Conservation (phyloP, 768 basidiomycete genomes). For the Mycena leptocephala region DNA sequence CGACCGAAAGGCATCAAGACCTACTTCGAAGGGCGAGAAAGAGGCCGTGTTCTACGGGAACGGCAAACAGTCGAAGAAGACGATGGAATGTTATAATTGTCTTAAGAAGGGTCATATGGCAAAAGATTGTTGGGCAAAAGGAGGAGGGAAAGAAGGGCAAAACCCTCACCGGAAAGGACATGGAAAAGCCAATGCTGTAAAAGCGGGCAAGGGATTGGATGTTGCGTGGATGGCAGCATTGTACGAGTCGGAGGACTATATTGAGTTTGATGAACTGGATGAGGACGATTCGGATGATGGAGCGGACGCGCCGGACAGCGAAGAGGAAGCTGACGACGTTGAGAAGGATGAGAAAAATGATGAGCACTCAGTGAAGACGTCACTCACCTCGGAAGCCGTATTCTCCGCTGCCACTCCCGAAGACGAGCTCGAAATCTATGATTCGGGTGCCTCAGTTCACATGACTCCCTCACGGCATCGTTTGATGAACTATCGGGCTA, state of each 20-base stretch:
- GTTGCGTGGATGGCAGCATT: background rate
- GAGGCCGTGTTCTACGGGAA: conserved; percentile 17
- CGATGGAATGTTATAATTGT: conserved; percentile 50
- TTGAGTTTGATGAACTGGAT: background rate
- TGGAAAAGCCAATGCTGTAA: background rate
- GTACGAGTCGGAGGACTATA: background rate
- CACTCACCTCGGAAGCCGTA: too few species aligned
- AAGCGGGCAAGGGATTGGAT: background rate
- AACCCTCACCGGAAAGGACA: conserved; percentile 35
- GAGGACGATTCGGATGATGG: background rate
- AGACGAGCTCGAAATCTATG: too few species aligned
- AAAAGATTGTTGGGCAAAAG: conserved; percentile 52
- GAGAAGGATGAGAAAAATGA: too few species aligned
- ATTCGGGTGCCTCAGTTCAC: too few species aligned
- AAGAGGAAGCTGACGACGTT: too few species aligned
- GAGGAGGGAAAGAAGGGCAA: conserved; percentile 57
- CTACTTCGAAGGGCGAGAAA: conserved; percentile 10
- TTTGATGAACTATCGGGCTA: too few species aligned
- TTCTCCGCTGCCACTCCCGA: too few species aligned
- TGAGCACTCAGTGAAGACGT: too few species aligned
- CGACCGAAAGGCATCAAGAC: background rate
- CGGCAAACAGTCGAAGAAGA: conserved; percentile 14
- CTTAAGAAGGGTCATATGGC: conserved; percentile 46
- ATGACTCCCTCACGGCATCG: too few species aligned
- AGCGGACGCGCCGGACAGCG: too few species aligned